phyloP scores from a whole-genome alignment of 2,329 filamentous ascomycete genomes.

The Alternaria conjuncta region DNA sequence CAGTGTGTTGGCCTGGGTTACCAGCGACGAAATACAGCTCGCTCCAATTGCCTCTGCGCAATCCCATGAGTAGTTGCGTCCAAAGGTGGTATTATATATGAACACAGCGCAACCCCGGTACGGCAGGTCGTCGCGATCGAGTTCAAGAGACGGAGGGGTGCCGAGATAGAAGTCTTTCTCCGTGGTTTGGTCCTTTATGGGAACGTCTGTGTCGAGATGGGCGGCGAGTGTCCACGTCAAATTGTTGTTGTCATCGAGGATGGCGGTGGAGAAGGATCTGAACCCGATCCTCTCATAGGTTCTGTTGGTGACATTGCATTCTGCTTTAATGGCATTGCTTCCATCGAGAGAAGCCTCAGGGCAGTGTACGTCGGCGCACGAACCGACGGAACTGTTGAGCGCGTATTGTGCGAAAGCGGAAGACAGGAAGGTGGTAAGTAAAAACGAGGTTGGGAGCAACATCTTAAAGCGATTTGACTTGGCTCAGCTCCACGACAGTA shows the following conservation, averaged over 20 bases:
- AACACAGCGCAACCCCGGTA: not conserved
- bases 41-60: not conserved
- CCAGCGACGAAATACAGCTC: not conserved
- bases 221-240: not conserved
- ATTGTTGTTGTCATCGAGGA: not conserved
- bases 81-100: not conserved
- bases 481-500: not conserved
- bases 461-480: not conserved
- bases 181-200: not conserved
- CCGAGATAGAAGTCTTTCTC: not conserved
- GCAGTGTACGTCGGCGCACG: not conserved
- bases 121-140: not conserved
- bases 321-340: not conserved
- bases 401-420: not conserved
- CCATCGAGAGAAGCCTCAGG: not conserved
- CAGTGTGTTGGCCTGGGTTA: not conserved
- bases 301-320: not conserved
- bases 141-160: not conserved
- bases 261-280: not conserved
- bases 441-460: not conserved
- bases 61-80: not conserved
- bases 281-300: not conserved
- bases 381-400: not conserved
- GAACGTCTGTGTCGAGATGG: not conserved
- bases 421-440: not conserved